Base-by-base conservation (phyloP, 2,329 filamentous ascomycete genomes). In the Sodiomyces alkalinus region DNA sequence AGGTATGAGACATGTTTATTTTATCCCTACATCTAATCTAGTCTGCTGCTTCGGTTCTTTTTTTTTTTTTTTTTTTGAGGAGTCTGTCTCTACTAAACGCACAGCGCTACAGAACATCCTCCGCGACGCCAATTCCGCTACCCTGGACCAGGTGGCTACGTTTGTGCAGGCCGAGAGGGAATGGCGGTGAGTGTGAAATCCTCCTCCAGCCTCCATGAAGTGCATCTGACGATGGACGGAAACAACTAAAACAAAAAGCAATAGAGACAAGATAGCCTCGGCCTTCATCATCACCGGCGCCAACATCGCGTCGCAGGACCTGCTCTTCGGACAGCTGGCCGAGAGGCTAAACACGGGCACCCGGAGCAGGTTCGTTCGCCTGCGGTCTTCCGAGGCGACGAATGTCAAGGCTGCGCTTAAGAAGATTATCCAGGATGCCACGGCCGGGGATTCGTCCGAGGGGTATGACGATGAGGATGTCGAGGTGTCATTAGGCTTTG, bases 241-340 rank as follows among this genome's bases (percentile, higher is more conserved):
- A n/a, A 27, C 12, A 14, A 7, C 11, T 8, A 21, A n/a, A n/a
- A n/a, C n/a, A n/a, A n/a, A n/a, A n/a, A n/a, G n/a, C n/a, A n/a
- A 52, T 36, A 43, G 46, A 22, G 53, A 57, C 26, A 68, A 65
- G 44, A 65, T 82, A 21, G 73, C 77, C 0, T 68, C 76, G 6
- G 77, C 69, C 3, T 75, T 87, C 39, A 72, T 87, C 39, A 67
- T 82, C 33, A 80, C 79, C 7, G 82, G 81, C 0, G 78, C 81
- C 6, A 83, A 81, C 38, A 77, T 85, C 40, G 74, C 79, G 19
- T 78, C 77, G 2, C 78, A 85, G 47, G 68, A 73, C 22, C 58
- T 79, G 9, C 60, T 86, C n/a, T 85, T 85, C 40, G 61, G 71
- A 33, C 77, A 82, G 47, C 54, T 86, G 8, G 64, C 68, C 9